Conservation (phyloP, 441 rosid species). For the Jatropha multifida region DNA sequence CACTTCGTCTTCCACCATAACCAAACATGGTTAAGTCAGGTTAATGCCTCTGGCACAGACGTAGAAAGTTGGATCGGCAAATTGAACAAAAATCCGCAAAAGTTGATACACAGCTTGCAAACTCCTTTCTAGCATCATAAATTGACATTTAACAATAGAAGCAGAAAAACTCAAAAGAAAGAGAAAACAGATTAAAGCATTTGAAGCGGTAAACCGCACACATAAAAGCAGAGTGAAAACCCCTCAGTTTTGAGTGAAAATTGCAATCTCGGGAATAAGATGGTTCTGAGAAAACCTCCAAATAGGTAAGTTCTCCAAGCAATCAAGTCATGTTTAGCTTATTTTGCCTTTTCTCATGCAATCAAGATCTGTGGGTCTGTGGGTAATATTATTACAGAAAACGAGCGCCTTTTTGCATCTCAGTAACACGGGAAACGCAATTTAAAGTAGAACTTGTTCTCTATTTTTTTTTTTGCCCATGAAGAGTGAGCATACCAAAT, state of each 20-base stretch:
- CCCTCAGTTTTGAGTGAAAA: not conserved
- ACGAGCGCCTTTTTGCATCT: not conserved
- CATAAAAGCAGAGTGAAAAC: not conserved
- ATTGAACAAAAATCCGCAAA: not conserved
- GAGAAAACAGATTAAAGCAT: not conserved
- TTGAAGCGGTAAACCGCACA: not conserved
- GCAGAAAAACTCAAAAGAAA: not conserved
- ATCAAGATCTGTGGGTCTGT: not conserved
- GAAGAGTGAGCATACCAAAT: no score
- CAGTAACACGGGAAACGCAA: not conserved
- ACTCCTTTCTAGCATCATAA: not conserved
- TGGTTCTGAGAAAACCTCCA: not conserved
- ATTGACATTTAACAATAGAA: not conserved
- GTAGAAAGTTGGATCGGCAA: not conserved
- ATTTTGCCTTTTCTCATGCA: not conserved
- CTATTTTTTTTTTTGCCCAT: not conserved
- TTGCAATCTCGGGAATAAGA: not conserved
- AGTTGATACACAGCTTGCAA: not conserved
- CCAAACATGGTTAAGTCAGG: constrained; percentile 47
- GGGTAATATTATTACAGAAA: no score
- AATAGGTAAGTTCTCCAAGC: no score
- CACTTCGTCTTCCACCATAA: constrained; percentile 50
- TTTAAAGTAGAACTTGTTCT: not conserved
- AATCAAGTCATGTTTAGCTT: not conserved
- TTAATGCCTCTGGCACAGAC: not conserved